phyloP scores from a whole-genome alignment of 192 early-diverging fungal species.

The Dissophora globulifera region DNA sequence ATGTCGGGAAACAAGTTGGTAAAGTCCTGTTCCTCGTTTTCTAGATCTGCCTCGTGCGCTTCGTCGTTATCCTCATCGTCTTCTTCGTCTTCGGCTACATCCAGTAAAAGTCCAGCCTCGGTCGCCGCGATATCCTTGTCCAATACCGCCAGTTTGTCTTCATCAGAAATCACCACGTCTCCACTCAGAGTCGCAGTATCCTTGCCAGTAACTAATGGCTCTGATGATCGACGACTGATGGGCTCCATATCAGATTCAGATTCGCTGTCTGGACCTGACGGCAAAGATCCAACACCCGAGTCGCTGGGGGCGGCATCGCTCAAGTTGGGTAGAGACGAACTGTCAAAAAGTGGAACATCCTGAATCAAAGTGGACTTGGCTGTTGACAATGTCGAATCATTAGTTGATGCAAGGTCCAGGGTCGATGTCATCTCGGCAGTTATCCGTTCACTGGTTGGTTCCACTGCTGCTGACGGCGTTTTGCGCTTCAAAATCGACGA shows the following conservation, averaged over 20 bases:
- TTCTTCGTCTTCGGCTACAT: slow-evolving; percentile 8
- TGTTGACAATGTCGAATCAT: too few species aligned
- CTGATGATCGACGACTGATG: too few species aligned
- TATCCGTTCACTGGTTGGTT: neutral
- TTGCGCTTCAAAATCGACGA: slow-evolving; percentile 22
- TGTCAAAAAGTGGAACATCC: too few species aligned
- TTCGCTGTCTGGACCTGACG: neutral
- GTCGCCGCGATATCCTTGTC: too few species aligned
- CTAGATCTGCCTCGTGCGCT: slow-evolving; percentile 32
- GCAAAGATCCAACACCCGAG: neutral
- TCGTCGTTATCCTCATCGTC: slow-evolving; percentile 27
- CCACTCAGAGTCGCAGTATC: neutral
- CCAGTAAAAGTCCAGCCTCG: too few species aligned
- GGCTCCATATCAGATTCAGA: neutral
- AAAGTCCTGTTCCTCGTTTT: slow-evolving; percentile 62
- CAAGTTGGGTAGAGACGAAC: neutral
- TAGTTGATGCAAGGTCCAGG: neutral
- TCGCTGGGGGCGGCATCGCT: neutral
- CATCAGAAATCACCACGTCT: neutral
- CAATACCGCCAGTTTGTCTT: neutral
- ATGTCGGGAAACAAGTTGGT: slow-evolving; percentile 51
- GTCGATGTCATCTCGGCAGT: neutral
- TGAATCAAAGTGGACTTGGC: too few species aligned
- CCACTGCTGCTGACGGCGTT: neutral
- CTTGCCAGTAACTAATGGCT: neutral